phyloP scores from a whole-genome alignment of 2,329 filamentous ascomycete species.

The Sordariomycetes sp. region DNA sequence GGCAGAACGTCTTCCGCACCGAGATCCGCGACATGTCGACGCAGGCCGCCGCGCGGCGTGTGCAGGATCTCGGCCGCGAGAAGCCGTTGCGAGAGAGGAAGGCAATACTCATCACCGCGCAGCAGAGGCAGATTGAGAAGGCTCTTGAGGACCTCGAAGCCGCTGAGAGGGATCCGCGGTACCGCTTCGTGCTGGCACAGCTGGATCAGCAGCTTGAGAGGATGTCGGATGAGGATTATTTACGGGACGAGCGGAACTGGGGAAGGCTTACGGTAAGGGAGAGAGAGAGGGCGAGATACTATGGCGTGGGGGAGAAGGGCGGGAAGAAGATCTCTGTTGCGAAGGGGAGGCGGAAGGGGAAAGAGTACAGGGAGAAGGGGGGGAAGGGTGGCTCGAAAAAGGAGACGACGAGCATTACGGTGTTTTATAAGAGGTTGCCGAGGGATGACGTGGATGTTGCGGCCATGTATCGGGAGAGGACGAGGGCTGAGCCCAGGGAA shows the following conservation, averaged over 20 bases:
- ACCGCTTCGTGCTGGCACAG: conserved; percentile 26
- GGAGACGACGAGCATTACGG: conserved; percentile 22
- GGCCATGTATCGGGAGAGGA: conserved; percentile 13
- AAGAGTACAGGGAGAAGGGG: neutral
- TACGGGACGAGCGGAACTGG: neutral
- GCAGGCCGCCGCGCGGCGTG: conserved; percentile 19
- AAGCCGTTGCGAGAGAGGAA: conserved; percentile 22
- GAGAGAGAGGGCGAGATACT: neutral
- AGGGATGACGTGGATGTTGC: conserved; percentile 15
- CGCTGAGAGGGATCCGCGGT: conserved; percentile 22
- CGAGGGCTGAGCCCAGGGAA: neutral
- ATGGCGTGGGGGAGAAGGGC: neutral
- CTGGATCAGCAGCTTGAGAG: conserved; percentile 23
- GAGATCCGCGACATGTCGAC: conserved; percentile 22
- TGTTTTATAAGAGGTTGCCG: conserved; percentile 30
- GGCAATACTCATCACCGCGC: conserved; percentile 16
- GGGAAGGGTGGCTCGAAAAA: conserved; percentile 12
- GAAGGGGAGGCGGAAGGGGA: neutral
- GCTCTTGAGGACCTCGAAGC: conserved; percentile 19
- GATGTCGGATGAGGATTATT: conserved; percentile 10
- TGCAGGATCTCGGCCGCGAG: conserved; percentile 22
- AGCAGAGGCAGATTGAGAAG: conserved; percentile 28
- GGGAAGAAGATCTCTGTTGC: neutral
- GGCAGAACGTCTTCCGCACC: conserved; percentile 22
- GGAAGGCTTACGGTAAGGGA: neutral